These are phyloP conservation scores for Blastobotrys peoriensis DNA, from an alignment of 805 yeast genomes.

Conservation along the genomic window DNA sequence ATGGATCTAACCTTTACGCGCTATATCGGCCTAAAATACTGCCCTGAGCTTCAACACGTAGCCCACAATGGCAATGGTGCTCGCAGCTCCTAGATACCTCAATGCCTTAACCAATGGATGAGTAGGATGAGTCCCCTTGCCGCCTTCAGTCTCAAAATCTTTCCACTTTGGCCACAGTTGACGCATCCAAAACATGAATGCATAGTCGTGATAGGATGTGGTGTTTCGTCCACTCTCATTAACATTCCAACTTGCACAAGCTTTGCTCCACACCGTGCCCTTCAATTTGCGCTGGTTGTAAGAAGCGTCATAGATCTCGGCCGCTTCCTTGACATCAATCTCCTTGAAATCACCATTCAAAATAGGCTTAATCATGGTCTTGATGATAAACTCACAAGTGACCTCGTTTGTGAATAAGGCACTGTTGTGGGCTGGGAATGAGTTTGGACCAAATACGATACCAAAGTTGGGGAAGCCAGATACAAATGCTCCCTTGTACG, in stretches of 20 bases:
- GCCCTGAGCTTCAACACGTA: too few species aligned
- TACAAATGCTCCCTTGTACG: slow-evolving; percentile 17
- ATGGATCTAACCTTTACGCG: too few species aligned
- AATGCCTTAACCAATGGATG: slow-evolving; percentile 7
- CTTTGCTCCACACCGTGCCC: slow-evolving; percentile 12
- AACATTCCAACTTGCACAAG: slow-evolving; percentile 16
- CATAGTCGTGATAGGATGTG: slow-evolving; percentile 11
- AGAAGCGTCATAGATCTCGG: slow-evolving; percentile 11
- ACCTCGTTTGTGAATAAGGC: slow-evolving; percentile 17
- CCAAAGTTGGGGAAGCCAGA: slow-evolving; percentile 21
- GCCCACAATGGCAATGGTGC: slow-evolving; percentile 31
- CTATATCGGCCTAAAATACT: too few species aligned
- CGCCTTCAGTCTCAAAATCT: slow-evolving; percentile 11
- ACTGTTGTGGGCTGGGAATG: slow-evolving; percentile 18
- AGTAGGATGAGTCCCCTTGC: slow-evolving; percentile 4
- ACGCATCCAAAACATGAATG: slow-evolving; percentile 12
- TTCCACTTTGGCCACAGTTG: slow-evolving; percentile 11
- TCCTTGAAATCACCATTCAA: slow-evolving; percentile 4
- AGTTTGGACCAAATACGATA: slow-evolving; percentile 18
- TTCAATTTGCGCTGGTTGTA: slow-evolving; percentile 5
- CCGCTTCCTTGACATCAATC: slow-evolving; percentile 13
- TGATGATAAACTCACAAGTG: slow-evolving; percentile 13
- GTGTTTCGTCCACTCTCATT: slow-evolving; percentile 13
- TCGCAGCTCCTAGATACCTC: slow-evolving; percentile 6
- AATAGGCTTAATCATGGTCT: slow-evolving; percentile 12